These are phyloP conservation scores for Sistotremastrum suecicum DNA, from an alignment of 768 basidiomycete species.

Conservation along the genomic window DNA sequence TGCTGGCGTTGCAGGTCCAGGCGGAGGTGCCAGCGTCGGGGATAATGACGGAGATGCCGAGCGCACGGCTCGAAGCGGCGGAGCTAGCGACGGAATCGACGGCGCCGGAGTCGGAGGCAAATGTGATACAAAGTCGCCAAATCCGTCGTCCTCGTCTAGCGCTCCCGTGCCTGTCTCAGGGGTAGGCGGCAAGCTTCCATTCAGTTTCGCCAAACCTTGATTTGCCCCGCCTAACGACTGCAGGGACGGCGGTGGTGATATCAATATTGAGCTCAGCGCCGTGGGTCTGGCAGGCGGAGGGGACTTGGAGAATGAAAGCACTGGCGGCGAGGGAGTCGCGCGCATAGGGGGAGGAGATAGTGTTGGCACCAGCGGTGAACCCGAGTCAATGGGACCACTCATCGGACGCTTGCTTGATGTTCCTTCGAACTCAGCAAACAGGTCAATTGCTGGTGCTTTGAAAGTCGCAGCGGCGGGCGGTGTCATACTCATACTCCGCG, in stretches of 20 bases:
- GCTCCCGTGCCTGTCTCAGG: neutral
- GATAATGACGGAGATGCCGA: slow-evolving; percentile 8
- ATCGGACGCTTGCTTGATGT: neutral
- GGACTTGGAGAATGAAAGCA: slow-evolving; percentile 6
- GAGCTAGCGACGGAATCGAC: slow-evolving; percentile 17
- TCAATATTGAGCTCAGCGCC: slow-evolving; percentile 5
- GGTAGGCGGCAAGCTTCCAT: slow-evolving; percentile 6
- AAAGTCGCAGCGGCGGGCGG: slow-evolving; percentile 7
- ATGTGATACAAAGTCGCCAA: slow-evolving; percentile 22
- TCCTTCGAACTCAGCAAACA: slow-evolving; percentile 1
- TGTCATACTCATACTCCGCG: no score
- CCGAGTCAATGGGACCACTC: neutral
- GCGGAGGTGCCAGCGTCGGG: slow-evolving; percentile 32
- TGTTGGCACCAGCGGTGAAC: slow-evolving; percentile 2
- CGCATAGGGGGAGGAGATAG: slow-evolving; percentile 2
- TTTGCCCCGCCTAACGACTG: slow-evolving; percentile 2
- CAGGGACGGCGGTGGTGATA: slow-evolving; percentile 8
- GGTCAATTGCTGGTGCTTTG: slow-evolving; percentile 1
- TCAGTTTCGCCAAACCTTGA: neutral
- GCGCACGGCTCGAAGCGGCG: slow-evolving; percentile 6
- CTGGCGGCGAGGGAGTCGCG: neutral
- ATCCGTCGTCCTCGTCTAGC: slow-evolving; percentile 6
- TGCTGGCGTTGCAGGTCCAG: slow-evolving; percentile 21
- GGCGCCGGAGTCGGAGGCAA: slow-evolving; percentile 8
- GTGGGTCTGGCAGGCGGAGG: slow-evolving; percentile 8